A percentile compares a stretch with the other conserved stretches of the same genome.
These are phyloP conservation scores for Phytophthora ohioensis DNA, from an alignment of 352 stramenopile genomes.

Conservation along the genomic window DNA sequence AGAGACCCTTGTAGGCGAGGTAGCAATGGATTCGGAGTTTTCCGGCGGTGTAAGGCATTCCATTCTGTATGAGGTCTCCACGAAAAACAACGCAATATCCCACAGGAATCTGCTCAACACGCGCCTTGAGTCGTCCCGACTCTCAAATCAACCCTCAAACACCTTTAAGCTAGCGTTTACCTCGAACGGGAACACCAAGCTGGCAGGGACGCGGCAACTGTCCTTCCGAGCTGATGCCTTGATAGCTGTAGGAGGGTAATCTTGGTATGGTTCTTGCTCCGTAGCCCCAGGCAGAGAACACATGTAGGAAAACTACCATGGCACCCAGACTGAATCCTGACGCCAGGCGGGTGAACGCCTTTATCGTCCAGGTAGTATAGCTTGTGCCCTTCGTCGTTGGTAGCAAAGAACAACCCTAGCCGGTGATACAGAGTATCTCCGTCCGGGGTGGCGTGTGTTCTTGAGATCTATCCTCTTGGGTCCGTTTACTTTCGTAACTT, in stretches of 20 bases:
- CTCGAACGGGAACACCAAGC: not conserved
- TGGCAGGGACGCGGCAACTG: not conserved
- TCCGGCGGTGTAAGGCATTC: not conserved
- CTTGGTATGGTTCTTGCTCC: not conserved
- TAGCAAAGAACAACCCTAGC: too few relatives aligned
- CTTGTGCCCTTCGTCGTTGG: too few relatives aligned
- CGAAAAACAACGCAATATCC: constrained; percentile 17
- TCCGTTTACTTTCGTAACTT: too few relatives aligned
- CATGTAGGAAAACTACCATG: not conserved
- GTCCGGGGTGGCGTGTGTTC: too few relatives aligned
- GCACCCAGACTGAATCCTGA: not conserved
- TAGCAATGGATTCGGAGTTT: constrained; percentile 12
- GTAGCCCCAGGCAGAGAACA: not conserved
- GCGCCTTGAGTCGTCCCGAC: not conserved
- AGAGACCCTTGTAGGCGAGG: not conserved
- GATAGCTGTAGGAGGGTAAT: not conserved
- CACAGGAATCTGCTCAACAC: not conserved
- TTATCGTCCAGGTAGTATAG: too few relatives aligned
- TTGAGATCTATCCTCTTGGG: too few relatives aligned
- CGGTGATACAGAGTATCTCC: too few relatives aligned
- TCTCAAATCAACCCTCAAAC: not conserved
- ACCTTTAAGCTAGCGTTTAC: not conserved
- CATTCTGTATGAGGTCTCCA: constrained; percentile 11
- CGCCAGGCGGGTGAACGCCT: too few relatives aligned
- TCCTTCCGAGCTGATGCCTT: not conserved